phyloP scores from a whole-genome alignment of 768 basidiomycete genomes.

The Atractiella rhizophila region DNA sequence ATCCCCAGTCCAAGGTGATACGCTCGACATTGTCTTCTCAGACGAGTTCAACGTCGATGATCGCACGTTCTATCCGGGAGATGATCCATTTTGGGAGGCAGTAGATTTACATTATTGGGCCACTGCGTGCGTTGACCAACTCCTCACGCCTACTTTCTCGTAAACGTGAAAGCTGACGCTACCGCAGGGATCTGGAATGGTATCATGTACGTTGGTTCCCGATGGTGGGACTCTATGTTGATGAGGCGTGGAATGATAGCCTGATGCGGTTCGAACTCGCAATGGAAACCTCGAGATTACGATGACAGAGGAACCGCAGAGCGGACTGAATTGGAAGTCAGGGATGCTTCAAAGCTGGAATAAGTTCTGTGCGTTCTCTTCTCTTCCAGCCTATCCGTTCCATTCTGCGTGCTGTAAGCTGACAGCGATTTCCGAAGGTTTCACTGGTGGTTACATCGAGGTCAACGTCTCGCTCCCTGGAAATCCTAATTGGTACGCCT shows the following conservation, averaged over 20 bases:
- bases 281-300: slow-evolving; percentile 33
- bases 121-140: slow-evolving; percentile 8
- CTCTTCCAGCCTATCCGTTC: too few species aligned
- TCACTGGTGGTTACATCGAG: slow-evolving; percentile 69
- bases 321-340: slow-evolving; percentile 56
- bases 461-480: slow-evolving; percentile 17
- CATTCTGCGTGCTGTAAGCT: too few species aligned
- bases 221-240: background rate
- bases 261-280: slow-evolving; percentile 44
- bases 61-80: slow-evolving; percentile 35
- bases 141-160: background rate
- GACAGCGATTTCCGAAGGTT: too few species aligned
- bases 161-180: slow-evolving; percentile 17
- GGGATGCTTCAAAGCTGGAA: slow-evolving; percentile 71
- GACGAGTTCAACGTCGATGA: slow-evolving; percentile 55
- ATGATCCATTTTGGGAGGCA: slow-evolving; percentile 36
- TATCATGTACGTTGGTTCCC: background rate
- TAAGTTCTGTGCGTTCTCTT: slow-evolving; percentile 82
- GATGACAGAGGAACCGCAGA: slow-evolving; percentile 27
- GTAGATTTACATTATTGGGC: slow-evolving; percentile 24
- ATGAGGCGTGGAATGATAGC: slow-evolving; percentile 28
- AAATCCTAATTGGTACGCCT: slow-evolving; percentile 26
- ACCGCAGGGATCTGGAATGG: slow-evolving; percentile 44
- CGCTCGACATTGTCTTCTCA: slow-evolving; percentile 59
- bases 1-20: too few species aligned